Evolutionary conservation across 192 early-diverging fungal species (phyloP).

Genomic region (Lunasporangiospora selenospora): DNA sequence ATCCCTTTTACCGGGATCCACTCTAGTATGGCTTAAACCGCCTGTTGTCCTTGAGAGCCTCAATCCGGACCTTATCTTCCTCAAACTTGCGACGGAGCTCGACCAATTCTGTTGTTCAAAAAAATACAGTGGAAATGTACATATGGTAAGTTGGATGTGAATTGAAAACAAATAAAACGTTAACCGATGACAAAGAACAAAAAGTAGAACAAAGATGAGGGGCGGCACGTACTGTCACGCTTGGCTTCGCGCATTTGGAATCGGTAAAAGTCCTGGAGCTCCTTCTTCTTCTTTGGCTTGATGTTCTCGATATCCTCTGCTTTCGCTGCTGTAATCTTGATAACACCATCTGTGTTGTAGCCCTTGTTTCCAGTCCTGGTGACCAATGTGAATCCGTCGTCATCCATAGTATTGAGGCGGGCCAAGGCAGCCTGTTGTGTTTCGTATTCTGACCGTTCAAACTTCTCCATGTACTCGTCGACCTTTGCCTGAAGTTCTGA

Average conservation of each 20-base stretch:
- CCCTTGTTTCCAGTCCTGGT: constrained; percentile 70
- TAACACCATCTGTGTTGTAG: constrained; percentile 73
- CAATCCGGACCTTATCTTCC: constrained; percentile 88
- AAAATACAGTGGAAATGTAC: too few species aligned
- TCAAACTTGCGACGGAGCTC: constrained; percentile 93
- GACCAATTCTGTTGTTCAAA: constrained; percentile 69
- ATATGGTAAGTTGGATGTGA: too few species aligned
- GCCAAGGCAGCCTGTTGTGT: constrained; percentile 68
- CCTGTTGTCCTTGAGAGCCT: constrained; percentile 74
- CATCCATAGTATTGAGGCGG: constrained; percentile 83
- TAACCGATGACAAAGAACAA: not conserved
- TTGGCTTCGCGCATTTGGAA: constrained; percentile 96
- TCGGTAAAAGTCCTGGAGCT: constrained; percentile 90
- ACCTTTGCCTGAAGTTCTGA: constrained; percentile 64
- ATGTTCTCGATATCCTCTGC: constrained; percentile 57
- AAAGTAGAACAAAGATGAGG: not conserved
- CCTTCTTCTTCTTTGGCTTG: constrained; percentile 85
- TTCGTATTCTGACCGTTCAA: constrained; percentile 78
- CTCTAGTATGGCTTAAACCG: constrained; percentile 89
- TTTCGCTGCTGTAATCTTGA: constrained; percentile 65
- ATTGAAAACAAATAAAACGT: not conserved
- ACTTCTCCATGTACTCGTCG: constrained; percentile 78
- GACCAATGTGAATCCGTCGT: constrained; percentile 92
- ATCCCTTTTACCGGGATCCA: too few species aligned
- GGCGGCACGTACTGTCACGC: constrained; percentile 71